Base-by-base conservation (phyloP, 2,329 filamentous ascomycete genomes). In the Ascocoryne sarcoides region DNA sequence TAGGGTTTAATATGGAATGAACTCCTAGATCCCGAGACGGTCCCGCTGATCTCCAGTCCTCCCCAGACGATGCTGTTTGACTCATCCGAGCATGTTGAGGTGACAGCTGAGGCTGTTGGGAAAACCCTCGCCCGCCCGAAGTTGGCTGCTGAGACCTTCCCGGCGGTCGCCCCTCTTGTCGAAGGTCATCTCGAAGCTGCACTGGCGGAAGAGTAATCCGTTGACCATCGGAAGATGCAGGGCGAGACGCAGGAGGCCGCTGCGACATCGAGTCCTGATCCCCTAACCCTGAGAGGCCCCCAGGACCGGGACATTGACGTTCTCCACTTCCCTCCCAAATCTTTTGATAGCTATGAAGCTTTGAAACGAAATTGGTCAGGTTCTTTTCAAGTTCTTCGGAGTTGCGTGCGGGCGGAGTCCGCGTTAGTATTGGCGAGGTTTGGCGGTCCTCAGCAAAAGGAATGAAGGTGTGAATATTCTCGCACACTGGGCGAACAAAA, bases 201-300 rank as follows among this genome's bases (percentile, higher is more conserved):
- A 59, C 51, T 33, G 58, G 53, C 44, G 57, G 56, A 34, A 59
- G 46, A 45, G 50, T 49, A 37, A 57, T 52, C 45, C 50, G 55
- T 47, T 56, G 53, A 50, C 50, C 53, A 52, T 59, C 57, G 48
- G 53, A 33, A 63, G 72, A 71, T 60, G 66, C 62, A 68, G 73
- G 68, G 60, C 64, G 68, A 71, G 71, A 65, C 63, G 65, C 67
- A 69, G 69, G 62, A 56, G 67, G 70, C 66, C 68, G 71, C 68
- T 76, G 73, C 66, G 75, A 78, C 76, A 80, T 80, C 67, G 73
- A 71, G 67, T 65, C 65, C 70, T 69, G 68, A 64, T 74, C 72
- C 68, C 73, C 71, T 69, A 62, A 65, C 61, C 64, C 61, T 63
- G 63, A 64, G 59, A 65, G 63, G 64, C 65, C 67, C 62, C 62